Evolutionary conservation across 2,329 filamentous ascomycete species (phyloP), one percentile per base, ranked within the genome.

Genomic region (Fusarium siculi): DNA sequence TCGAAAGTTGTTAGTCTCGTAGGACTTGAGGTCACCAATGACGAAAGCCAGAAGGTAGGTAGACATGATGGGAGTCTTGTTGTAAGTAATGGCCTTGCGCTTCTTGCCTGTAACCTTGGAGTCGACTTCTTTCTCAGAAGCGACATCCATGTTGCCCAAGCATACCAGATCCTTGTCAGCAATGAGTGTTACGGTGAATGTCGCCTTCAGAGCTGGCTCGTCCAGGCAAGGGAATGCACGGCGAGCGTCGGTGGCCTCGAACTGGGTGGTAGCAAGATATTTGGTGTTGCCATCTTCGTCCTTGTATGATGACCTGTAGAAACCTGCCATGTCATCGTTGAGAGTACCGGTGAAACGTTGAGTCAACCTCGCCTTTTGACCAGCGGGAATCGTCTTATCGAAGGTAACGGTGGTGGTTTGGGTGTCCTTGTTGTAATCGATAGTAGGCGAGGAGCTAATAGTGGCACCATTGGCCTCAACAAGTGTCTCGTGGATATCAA

Each of bases 221-320:
- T 98, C 96, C 82, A 98, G 98, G 84, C 96, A 98, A 47, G 96
- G 96, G 85, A 98, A 97, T 11, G 96, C 95, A 77, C 95, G 89
- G 77, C 96, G 90, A 70, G 94, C 95, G 84, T 98, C 96, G 19
- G 96, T 98, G 43, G 96, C 92, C 85, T 98, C 96, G 93, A 98
- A 97, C 86, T 98, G 96, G 23, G 94, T 94, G 32, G 95, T 96
- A 34, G 95, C 96, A 79, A 98, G 87, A 81, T 95, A 93, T 75
- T 93, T 93, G 66, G 92, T 91, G 68, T 90, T 90, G 43, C 96
- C 96, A 79, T 96, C 91, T 54, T 89, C 84, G 69, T 90, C 91
- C 86, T 96, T 97, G 87, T 96, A 98, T 11, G 94, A 97, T 4
- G 95, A 97, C 66, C 96, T 91, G 85, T 98, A 98, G 88, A 98